Evolutionary conservation across 192 early-diverging fungal species (phyloP), one percentile per base, ranked within the genome.

Genomic region (Rhizophagus clarus): DNA sequence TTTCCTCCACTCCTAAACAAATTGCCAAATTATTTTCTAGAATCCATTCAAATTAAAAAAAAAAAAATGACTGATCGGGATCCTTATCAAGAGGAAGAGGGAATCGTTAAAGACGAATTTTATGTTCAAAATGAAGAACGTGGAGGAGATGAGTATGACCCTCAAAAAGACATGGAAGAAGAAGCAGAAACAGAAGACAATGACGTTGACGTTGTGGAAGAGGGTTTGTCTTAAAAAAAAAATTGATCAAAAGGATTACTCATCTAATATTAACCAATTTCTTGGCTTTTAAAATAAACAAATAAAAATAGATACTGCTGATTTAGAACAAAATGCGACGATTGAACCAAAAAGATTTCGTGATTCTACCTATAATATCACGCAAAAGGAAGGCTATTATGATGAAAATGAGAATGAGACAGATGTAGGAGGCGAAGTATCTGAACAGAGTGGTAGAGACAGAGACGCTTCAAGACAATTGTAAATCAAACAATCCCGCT

Each of bases 141-240:
- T 42, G 74, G 74, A 60, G 22, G 31, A n/a, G 74, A 76, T 37
- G 74, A 62, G n/a, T 76, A 76, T 40, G 61, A 76, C 42, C 74
- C 74, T 29, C 10, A 8, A 7, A 5, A 76, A 40, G 68, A 40
- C 11, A 4, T 20, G 3, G 32, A 69, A 20, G 32, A 37, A 37
- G 32, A 37, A 37, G 4, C 45, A 29, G 28, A 70, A 70, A 8
- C 40, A 40, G n/a, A 40, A 40, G 11, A 70, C 20, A 9, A n/a
- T 3, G 15, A 20, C 5, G 7, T 24, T 42, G 8, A 15, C 4
- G 8, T 9, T 40, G 17, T 20, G 40, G 22, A 70, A 17, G 9
- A 69, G 1, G 40, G 40, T 42, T 42, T 10, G 40, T 42, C 9
- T 20, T 10, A 24, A 17, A 42, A n/a, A n/a, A n/a, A n/a, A n/a